Evolutionary conservation across 495 filamentous ascomycete genomes (phyloP), one percentile per base, ranked within the genome.

Genomic region (Annulohypoxylon bovei): DNA sequence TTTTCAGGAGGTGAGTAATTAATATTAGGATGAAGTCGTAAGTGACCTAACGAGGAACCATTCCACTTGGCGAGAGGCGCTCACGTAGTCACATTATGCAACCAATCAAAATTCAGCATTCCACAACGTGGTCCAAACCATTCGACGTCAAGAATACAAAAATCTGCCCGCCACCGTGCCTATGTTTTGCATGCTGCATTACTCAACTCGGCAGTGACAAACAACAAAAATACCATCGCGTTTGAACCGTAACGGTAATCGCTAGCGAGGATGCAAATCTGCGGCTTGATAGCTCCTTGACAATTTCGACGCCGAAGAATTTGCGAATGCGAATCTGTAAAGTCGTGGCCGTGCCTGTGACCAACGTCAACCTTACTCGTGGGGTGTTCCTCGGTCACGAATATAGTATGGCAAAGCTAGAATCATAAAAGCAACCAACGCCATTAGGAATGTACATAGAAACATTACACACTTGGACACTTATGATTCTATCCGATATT

Each of bases 81-180:
- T 20, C 16, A 35, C 33, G 55, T 30, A 66, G 35, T 52, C 44
- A 27, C 14, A 52, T 27, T 53, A 47, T 37, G 25, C 20, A 47
- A 57, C 68, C 68, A 71, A 71, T 71, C 62, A 60, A 40, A 59
- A 33, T 1, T 22, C 39, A 20, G 49, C 6, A 62, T 67, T 40
- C 32, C 50, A 22, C 35, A 71, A 71, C 68, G 68, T 71, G 68
- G 20, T 37, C 55, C 32, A 52, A 70, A 55, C 44, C 23, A 70
- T 61, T 70, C 67, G 67, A 65, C 32, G 35, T 3, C 54, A 60
- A 46, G 28, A 11, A 46, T 20, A 47, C 27, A 35, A 42, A 25
- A 6, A 4, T 25, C 35, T 55, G 7, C 14, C 44, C 52, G 56
- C 56, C 33, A 25, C 63, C 46, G 40, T 49, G 35, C 56, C 33